These are phyloP conservation scores for Picea mariana DNA, from an alignment of 83 land plant genomes.

Conservation along the genomic window DNA sequence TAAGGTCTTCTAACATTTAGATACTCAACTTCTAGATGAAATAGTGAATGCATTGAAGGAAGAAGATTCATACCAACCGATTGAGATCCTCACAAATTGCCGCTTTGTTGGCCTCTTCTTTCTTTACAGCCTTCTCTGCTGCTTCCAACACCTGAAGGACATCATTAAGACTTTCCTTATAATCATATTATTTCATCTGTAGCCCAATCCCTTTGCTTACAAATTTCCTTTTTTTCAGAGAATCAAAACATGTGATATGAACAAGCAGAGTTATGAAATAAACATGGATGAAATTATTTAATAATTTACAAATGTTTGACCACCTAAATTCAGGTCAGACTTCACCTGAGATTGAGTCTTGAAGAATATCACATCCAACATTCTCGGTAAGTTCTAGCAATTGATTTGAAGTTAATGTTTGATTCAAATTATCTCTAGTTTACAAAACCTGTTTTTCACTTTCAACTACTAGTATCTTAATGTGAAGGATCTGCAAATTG, in stretches of 20 bases:
- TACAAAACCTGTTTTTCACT: too few relatives aligned
- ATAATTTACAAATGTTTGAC: too few relatives aligned
- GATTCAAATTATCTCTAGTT: too few relatives aligned
- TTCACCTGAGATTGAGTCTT: too few relatives aligned
- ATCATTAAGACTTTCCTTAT: background rate
- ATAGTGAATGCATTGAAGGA: background rate
- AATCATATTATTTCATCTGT: constrained; percentile 6
- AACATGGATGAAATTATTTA: too few relatives aligned
- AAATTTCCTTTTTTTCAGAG: background rate
- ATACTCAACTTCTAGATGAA: background rate
- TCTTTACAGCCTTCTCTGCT: constrained; percentile 69
- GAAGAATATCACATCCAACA: too few relatives aligned
- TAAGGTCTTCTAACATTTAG: background rate
- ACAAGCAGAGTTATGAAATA: too few relatives aligned
- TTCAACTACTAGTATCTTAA: too few relatives aligned
- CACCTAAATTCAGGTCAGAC: too few relatives aligned
- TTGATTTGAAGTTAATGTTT: too few relatives aligned
- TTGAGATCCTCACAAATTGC: constrained; percentile 92
- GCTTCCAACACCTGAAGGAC: constrained; percentile 84
- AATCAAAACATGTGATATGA: background rate
- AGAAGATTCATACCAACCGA: constrained; percentile 54
- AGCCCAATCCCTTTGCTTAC: background rate
- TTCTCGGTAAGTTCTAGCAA: too few relatives aligned
- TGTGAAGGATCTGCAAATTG: too few relatives aligned
- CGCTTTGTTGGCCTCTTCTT: constrained; percentile 83